phyloP scores from a whole-genome alignment of 1,284 basidiomycete genomes.

The Lentinus polychrous region DNA sequence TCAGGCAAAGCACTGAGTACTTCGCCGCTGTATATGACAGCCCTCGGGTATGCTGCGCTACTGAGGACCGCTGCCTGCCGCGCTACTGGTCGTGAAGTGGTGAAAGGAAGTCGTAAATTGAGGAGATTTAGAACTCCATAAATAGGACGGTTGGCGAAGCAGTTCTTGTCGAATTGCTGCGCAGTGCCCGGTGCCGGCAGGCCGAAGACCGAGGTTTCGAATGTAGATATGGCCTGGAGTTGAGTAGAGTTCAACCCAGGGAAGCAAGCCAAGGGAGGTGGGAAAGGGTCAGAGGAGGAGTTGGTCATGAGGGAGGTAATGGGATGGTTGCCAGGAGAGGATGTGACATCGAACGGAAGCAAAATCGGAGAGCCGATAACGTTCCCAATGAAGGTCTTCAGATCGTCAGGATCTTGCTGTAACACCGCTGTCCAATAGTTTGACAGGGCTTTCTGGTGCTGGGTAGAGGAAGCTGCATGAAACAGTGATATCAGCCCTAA shows the following conservation, averaged over 20 bases:
- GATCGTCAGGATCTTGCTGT: slow-evolving; percentile 34
- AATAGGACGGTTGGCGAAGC: slow-evolving; percentile 48
- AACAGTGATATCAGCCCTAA: slow-evolving; percentile 6
- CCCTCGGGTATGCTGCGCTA: slow-evolving; percentile 37
- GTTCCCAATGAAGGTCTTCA: slow-evolving; percentile 39
- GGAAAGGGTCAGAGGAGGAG: slow-evolving; percentile 38
- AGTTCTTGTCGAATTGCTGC: slow-evolving; percentile 37
- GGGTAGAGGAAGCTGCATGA: slow-evolving; percentile 42
- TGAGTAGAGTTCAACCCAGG: slow-evolving; percentile 37
- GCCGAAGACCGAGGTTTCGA: slow-evolving; percentile 48
- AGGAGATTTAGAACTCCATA: slow-evolving; percentile 59
- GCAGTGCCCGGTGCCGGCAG: slow-evolving; percentile 28
- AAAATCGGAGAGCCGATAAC: slow-evolving; percentile 43
- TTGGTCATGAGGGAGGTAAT: slow-evolving; percentile 35
- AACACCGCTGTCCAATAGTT: slow-evolving; percentile 53
- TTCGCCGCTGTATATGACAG: slow-evolving; percentile 43
- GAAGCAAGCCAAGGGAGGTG: slow-evolving; percentile 55
- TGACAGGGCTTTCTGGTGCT: slow-evolving; percentile 39
- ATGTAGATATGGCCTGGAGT: slow-evolving; percentile 32
- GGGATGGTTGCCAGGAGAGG: slow-evolving; percentile 23
- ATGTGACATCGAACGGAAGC: slow-evolving; percentile 52
- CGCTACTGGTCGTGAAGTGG: slow-evolving; percentile 33
- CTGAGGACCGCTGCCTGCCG: slow-evolving; percentile 44
- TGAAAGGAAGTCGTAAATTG: slow-evolving; percentile 48
- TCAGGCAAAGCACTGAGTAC: slow-evolving; percentile 40